phyloP scores from a whole-genome alignment of 148 eudicot genomes.

The Cornus kousa region DNA sequence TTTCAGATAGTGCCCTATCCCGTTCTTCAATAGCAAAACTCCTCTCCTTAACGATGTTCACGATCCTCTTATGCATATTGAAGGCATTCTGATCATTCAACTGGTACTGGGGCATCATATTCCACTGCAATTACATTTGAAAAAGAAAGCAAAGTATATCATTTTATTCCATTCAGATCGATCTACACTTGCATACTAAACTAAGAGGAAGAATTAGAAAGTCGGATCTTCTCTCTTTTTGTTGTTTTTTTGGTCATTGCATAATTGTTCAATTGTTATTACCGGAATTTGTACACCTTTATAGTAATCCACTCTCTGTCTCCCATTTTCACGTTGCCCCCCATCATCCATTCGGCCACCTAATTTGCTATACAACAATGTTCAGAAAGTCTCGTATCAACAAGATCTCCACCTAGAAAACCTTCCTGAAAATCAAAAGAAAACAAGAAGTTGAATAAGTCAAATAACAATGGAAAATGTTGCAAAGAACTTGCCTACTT shows the following conservation, averaged over 20 bases:
- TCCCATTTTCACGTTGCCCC: constrained; percentile 46
- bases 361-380: neutral
- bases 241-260: too few species aligned
- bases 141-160: neutral
- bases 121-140: constrained; percentile 47
- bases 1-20: constrained; percentile 55
- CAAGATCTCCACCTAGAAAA: neutral
- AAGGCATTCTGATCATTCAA: constrained; percentile 49
- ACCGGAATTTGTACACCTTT: constrained; percentile 39
- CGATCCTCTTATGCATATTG: constrained; percentile 41
- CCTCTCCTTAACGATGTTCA: constrained; percentile 59
- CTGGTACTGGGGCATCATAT: constrained; percentile 54
- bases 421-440: constrained; percentile 7
- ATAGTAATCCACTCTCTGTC: constrained; percentile 43
- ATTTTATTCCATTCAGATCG: neutral
- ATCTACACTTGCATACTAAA: neutral
- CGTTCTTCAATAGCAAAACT: constrained; percentile 68
- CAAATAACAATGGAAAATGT: neutral
- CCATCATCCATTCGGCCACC: constrained; percentile 47
- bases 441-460: constrained; percentile 7
- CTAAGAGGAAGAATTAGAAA: neutral
- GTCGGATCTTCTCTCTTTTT: neutral
- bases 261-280: neutral
- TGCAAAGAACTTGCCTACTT: neutral
- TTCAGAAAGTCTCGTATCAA: constrained; percentile 8